phyloP scores from a whole-genome alignment of 208 protist species.

The Trypanosoma lewisi region DNA sequence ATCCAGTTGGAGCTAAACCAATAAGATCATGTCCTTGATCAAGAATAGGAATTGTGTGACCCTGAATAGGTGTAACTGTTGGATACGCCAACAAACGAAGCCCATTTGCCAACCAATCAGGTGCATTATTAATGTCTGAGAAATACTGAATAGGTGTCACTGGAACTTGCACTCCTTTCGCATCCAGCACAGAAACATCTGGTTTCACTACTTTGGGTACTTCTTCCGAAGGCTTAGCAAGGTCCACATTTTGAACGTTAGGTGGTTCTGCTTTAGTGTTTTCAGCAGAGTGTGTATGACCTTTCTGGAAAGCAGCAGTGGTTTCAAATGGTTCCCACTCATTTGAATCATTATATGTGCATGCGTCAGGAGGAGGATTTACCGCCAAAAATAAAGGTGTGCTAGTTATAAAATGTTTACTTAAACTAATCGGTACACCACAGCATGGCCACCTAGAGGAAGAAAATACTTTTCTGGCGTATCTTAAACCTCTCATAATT shows the following conservation, averaged over 20 bases:
- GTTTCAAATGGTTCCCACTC: constrained; percentile 10
- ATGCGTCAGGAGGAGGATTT: background rate
- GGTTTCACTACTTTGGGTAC: background rate
- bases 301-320: constrained; percentile 1
- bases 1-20: constrained; percentile 96
- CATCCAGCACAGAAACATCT: constrained; percentile 58
- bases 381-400: constrained; percentile 6
- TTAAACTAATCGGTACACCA: background rate
- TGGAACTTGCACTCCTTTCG: constrained; percentile 35
- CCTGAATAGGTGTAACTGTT: constrained; percentile 85
- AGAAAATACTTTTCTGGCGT: constrained; percentile 9
- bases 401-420: constrained; percentile 6
- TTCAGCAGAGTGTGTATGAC: background rate
- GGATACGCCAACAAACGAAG: constrained; percentile 55
- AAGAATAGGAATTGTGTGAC: constrained; percentile 83
- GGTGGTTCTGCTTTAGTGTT: background rate
- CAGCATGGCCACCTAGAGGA: background rate
- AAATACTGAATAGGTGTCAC: constrained; percentile 69
- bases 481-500: constrained; percentile 23
- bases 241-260: background rate
- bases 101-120: constrained; percentile 64
- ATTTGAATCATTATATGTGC: background rate
- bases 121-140: constrained; percentile 43
- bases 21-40: constrained; percentile 94
- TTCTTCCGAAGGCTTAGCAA: background rate